A percentile compares a stretch with the other conserved stretches of the same genome.
These are phyloP conservation scores for Poa pratensis DNA, from an alignment of 176 grass and related monocot genomes.

Conservation along the genomic window DNA sequence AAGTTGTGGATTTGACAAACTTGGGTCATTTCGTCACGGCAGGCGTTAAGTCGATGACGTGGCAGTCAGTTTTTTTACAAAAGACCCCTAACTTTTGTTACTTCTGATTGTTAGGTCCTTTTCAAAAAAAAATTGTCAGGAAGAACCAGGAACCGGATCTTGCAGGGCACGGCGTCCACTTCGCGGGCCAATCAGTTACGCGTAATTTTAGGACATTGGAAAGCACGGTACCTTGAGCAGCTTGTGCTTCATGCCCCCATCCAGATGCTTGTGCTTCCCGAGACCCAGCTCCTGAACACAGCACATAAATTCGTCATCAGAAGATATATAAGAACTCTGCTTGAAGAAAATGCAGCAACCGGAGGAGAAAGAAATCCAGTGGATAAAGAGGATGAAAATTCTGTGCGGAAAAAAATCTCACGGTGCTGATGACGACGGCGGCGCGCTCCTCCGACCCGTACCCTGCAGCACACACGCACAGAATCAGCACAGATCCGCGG, in stretches of 20 bases:
- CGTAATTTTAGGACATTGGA: neutral
- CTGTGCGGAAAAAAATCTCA: neutral
- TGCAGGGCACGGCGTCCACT: too few species aligned
- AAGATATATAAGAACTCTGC: neutral
- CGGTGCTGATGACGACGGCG: slow-evolving; percentile 50
- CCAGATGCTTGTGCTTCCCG: slow-evolving; percentile 45
- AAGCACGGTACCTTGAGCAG: slow-evolving; percentile 44
- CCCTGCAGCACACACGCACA: neutral
- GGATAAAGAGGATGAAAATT: neutral
- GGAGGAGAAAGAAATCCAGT: neutral
- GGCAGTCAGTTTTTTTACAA: too few species aligned
- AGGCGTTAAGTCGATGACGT: too few species aligned
- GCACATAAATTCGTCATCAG: neutral
- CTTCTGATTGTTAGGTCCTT: too few species aligned
- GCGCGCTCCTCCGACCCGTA: slow-evolving; percentile 52
- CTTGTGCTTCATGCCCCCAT: slow-evolving; percentile 47
- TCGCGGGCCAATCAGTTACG: too few species aligned
- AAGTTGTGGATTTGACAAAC: too few species aligned
- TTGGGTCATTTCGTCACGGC: too few species aligned
- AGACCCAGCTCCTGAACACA: slow-evolving; percentile 28
- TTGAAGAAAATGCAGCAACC: neutral
- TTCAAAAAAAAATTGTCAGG: too few species aligned
- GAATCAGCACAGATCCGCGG: slow-evolving; percentile 28
- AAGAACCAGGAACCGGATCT: too few species aligned
- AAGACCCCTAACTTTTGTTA: too few species aligned